Base-by-base conservation (phyloP, 805 yeast genomes). In the Candida saitoana region DNA sequence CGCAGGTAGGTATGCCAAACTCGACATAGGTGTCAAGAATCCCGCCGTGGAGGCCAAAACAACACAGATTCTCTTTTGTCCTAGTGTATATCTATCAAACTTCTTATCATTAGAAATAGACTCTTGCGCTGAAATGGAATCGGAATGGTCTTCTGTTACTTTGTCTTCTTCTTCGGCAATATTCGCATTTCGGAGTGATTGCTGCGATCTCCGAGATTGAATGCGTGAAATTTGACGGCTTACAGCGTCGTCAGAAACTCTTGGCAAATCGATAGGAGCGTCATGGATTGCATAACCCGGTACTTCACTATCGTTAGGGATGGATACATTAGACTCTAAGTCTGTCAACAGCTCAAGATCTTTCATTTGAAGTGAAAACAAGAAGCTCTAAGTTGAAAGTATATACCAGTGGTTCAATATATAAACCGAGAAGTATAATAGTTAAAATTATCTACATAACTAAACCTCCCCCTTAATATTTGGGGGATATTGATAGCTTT, bases 1-100 rank as follows among this genome's bases (percentile, higher is more conserved):
- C 1, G 80, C 80, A 5, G 82, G 82, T 15, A 76, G 52, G 45
- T 74, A 69, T 3, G 77, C 69, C 48, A 73, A 54, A 3, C 71
- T 60, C 2, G 71, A 60, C 41, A 70, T 47, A 3, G 80, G 77
- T 3, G 80, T 62, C 29, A 73, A 51, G 45, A 73, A 72, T 34
- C 76, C 66, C 5, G 62, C 47, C 20, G 51, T 19, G 2, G 57
- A 47, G 2, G 54, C 51, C 4, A 54, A 39, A 5, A 44, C 22
- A 14, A 55, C 45, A 36, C 49, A 55, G 7, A 46, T 30, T 3
- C 20, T n/a, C 37, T 53, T 55, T 3, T 44, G 44, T 14, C 40
- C 43, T 12, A 30, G 15, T 5, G 52, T 39, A 31, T 45, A 53
- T 18, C 55, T 33, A 18, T 36, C 38, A 30, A 40, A 51, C n/a